Evolutionary conservation across 495 filamentous ascomycete species (phyloP).

Genomic region (Sordaria brevicollis): DNA sequence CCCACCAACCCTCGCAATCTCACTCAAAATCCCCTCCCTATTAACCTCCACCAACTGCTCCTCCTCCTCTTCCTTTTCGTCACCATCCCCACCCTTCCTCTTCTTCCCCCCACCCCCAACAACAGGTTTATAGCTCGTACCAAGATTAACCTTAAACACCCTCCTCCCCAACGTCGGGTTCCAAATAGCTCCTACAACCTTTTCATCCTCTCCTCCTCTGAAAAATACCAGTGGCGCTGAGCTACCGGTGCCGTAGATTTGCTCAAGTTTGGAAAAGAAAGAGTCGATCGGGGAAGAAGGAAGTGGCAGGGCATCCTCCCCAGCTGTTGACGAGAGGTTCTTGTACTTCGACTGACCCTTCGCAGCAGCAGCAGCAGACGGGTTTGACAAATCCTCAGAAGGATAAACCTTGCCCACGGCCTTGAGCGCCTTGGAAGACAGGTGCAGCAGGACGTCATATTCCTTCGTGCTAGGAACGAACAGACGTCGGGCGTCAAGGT

Average conservation of each 20-base stretch:
- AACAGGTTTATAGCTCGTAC: slow-evolving; percentile 56
- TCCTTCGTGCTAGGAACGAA: slow-evolving; percentile 61
- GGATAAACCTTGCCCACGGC: slow-evolving; percentile 11
- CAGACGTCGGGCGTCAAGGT: slow-evolving; percentile 49
- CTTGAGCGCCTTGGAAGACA: slow-evolving; percentile 43
- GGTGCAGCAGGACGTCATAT: slow-evolving; percentile 75
- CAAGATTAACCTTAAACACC: slow-evolving; percentile 56
- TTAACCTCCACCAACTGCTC: slow-evolving; percentile 52
- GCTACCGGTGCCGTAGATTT: slow-evolving; percentile 32
- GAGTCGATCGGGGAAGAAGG: slow-evolving; percentile 33
- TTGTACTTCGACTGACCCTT: slow-evolving; percentile 47
- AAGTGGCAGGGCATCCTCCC: slow-evolving; percentile 32
- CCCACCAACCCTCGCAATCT: slow-evolving; percentile 63
- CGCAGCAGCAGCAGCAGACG: background rate
- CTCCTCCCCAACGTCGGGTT: slow-evolving; percentile 50
- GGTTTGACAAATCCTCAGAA: slow-evolving; percentile 8
- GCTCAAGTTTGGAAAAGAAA: slow-evolving; percentile 50
- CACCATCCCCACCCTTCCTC: slow-evolving; percentile 1
- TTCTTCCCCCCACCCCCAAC: background rate
- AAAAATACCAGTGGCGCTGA: slow-evolving; percentile 63
- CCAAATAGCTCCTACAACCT: slow-evolving; percentile 70
- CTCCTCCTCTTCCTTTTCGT: slow-evolving; percentile 15
- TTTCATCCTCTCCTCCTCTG: slow-evolving; percentile 45
- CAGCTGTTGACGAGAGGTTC: slow-evolving; percentile 47
- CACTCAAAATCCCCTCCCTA: slow-evolving; percentile 59